These are phyloP conservation scores for Pseudogymnoascus sp. DNA, from an alignment of 2,329 filamentous ascomycete species.

Conservation along the genomic window DNA sequence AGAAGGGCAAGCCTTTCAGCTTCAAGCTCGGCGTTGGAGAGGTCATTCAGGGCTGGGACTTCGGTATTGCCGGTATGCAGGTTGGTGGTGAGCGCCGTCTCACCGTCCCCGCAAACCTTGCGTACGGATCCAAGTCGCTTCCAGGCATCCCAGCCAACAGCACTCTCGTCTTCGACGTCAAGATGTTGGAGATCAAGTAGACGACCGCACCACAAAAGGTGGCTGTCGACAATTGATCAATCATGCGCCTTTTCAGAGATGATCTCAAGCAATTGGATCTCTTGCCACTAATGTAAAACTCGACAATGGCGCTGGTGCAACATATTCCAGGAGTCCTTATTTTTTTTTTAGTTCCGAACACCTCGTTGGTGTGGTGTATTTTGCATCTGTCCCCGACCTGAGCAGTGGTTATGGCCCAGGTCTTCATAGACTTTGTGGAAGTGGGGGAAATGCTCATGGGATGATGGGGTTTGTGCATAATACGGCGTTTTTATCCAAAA, in stretches of 20 bases:
- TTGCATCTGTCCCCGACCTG: constrained; percentile 29
- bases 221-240: neutral
- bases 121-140: constrained; percentile 77
- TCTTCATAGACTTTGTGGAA: constrained; percentile 7
- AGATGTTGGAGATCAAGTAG: constrained; percentile 78
- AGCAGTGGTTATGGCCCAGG: constrained; percentile 19
- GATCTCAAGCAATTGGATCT: neutral
- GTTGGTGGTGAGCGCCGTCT: constrained; percentile 90
- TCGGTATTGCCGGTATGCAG: constrained; percentile 86
- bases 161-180: constrained; percentile 85
- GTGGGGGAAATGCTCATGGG: constrained; percentile 20
- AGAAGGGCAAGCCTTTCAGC: constrained; percentile 94
- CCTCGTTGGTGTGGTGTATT: constrained; percentile 18
- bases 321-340: neutral
- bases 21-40: constrained; percentile 93
- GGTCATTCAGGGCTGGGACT: constrained; percentile 98
- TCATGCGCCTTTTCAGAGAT: neutral
- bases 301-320: constrained; percentile 4
- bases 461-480: constrained; percentile 29
- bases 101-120: constrained; percentile 77
- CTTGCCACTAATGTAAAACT: constrained; percentile 9
- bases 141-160: constrained; percentile 89
- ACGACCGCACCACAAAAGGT: constrained; percentile 15
- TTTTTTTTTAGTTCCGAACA: neutral
- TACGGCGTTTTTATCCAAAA: constrained; percentile 28